Percentiles rank a stretch among this genome's conserved stretches.
These are phyloP conservation scores for Penicillium sp. DNA, from an alignment of 2,329 filamentous ascomycete genomes.

Conservation along the genomic window DNA sequence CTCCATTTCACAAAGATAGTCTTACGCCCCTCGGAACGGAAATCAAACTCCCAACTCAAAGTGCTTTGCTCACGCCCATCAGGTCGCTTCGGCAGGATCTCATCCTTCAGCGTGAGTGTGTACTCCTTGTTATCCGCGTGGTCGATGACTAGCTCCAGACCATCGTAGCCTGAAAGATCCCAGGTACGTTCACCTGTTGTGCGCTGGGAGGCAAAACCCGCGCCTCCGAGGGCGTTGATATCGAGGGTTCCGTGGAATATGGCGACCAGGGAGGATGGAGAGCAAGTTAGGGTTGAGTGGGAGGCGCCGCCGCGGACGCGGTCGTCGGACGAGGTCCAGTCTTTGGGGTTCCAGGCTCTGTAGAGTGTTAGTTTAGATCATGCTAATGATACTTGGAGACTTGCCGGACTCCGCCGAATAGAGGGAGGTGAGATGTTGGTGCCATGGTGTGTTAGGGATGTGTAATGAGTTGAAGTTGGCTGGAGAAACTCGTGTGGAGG, in stretches of 20 bases:
- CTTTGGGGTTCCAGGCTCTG: conserved; percentile 24
- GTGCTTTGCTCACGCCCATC: conserved; percentile 67
- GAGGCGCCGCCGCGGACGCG: conserved; percentile 71
- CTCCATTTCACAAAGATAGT: conserved; percentile 59
- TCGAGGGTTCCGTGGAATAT: conserved; percentile 66
- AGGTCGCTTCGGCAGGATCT: conserved; percentile 52
- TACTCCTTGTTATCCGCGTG: conserved; percentile 61
- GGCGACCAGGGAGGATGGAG: conserved; percentile 38
- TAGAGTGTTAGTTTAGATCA: not conserved
- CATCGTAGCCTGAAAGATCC: conserved; percentile 61
- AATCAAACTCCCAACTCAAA: conserved; percentile 70
- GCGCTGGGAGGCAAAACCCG: conserved; percentile 76
- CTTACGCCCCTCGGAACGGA: conserved; percentile 38
- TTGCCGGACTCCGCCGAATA: conserved; percentile 18
- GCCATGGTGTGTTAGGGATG: conserved; percentile 5
- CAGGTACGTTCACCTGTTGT: conserved; percentile 57
- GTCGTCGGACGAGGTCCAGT: conserved; percentile 70
- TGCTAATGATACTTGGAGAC: conserved; percentile 1
- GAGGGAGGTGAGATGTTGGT: conserved; percentile 14
- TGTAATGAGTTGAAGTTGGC: not conserved
- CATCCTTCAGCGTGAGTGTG: conserved; percentile 70
- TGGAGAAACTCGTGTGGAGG: conserved; percentile 2
- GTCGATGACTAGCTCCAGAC: conserved; percentile 53
- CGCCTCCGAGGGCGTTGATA: conserved; percentile 69
- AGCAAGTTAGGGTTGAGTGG: conserved; percentile 47